Evolutionary conservation across 2,329 filamentous ascomycete species (phyloP).

Genomic region (Hypoxylon sp.): DNA sequence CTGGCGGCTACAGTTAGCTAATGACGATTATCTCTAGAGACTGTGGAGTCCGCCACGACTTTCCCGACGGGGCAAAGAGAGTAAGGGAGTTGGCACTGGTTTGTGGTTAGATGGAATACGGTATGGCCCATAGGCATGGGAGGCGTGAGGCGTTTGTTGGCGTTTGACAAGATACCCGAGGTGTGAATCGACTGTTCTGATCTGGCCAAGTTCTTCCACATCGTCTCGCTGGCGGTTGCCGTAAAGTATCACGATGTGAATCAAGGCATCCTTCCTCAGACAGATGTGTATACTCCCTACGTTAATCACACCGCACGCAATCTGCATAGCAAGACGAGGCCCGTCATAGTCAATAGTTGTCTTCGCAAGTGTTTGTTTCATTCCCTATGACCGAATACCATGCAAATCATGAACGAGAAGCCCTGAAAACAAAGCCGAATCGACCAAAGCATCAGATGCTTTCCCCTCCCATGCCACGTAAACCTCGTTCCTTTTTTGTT

Average conservation of each 20-base stretch:
- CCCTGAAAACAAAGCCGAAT: slow-evolving; percentile 44
- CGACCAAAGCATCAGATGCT: slow-evolving; percentile 37
- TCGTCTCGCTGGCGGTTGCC: not conserved
- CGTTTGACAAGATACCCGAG: not conserved
- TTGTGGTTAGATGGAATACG: not conserved
- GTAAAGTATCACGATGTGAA: not conserved
- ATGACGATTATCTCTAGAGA: not conserved
- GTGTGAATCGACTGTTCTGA: not conserved
- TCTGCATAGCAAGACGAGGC: not conserved
- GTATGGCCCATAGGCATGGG: not conserved
- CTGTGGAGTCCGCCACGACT: not conserved
- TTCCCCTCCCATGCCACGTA: slow-evolving; percentile 24
- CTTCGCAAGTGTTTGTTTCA: slow-evolving; percentile 44
- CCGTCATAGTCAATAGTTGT: slow-evolving; percentile 6
- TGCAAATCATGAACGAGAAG: slow-evolving; percentile 49
- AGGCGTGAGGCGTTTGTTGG: not conserved
- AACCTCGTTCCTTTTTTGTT: slow-evolving; percentile 1
- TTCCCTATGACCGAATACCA: slow-evolving; percentile 58
- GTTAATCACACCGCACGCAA: not conserved
- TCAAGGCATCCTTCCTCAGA: not conserved
- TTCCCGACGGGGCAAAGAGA: not conserved
- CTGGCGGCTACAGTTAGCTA: not conserved
- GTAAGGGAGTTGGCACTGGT: not conserved
- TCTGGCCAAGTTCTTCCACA: not conserved
- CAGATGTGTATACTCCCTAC: not conserved